phyloP scores from a whole-genome alignment of 2,329 filamentous ascomycete genomes.

The Paracorniculantispora psalliotae region DNA sequence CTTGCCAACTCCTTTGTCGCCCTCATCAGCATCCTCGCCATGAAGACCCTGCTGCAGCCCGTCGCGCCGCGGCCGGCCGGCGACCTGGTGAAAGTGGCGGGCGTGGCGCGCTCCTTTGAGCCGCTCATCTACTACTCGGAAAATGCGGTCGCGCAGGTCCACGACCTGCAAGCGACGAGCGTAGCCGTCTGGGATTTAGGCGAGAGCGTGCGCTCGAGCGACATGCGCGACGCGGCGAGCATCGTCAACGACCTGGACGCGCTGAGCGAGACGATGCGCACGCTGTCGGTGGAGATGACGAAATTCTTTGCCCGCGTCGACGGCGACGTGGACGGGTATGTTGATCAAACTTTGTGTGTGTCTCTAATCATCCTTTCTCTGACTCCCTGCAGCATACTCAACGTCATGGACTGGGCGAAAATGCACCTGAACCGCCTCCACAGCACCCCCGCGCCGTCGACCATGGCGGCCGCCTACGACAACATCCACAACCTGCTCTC shows the following conservation, averaged over 20 bases:
- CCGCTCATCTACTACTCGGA: slow-evolving; percentile 94
- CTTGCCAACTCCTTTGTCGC: slow-evolving; percentile 56
- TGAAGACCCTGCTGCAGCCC: slow-evolving; percentile 65
- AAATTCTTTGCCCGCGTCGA: slow-evolving; percentile 92
- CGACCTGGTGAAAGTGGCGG: slow-evolving; percentile 85
- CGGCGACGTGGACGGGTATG: slow-evolving; percentile 78
- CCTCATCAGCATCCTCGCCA: slow-evolving; percentile 59
- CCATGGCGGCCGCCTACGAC: slow-evolving; percentile 67
- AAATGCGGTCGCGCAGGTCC: slow-evolving; percentile 78
- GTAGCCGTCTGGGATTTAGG: slow-evolving; percentile 93
- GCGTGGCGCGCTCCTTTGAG: slow-evolving; percentile 85
- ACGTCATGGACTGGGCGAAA: slow-evolving; percentile 94
- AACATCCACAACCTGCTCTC: slow-evolving; percentile 77
- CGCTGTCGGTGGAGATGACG: slow-evolving; percentile 77
- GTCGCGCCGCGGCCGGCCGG: slow-evolving; percentile 41
- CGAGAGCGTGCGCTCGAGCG: slow-evolving; percentile 81
- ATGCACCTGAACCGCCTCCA: slow-evolving; percentile 72
- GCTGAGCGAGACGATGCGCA: slow-evolving; percentile 79
- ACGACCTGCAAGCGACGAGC: slow-evolving; percentile 83
- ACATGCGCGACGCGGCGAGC: slow-evolving; percentile 82
- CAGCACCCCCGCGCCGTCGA: slow-evolving; percentile 50
- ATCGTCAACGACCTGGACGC: slow-evolving; percentile 84
- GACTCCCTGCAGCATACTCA: slow-evolving; percentile 62
- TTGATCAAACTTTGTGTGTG: too few relatives aligned
- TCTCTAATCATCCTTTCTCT: neutral